Evolutionary conservation across 768 basidiomycete species (phyloP), one percentile per base, ranked within the genome.

Genomic region (Russula ochroleuca): DNA sequence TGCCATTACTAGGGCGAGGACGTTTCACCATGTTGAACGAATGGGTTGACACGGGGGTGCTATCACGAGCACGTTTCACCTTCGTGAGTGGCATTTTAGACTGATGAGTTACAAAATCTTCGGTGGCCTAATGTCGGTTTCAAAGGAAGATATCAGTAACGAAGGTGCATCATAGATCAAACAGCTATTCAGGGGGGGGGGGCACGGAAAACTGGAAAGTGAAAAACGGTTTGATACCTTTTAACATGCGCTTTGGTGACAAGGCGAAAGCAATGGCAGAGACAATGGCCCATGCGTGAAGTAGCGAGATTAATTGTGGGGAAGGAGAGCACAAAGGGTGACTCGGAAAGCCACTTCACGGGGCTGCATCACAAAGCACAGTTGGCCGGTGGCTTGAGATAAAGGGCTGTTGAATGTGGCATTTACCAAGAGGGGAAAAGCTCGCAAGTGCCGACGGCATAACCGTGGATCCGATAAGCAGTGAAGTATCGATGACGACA

Each of bases 341-440:
- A 48, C 15, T 21, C 3, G 2, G 17, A 53, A 31, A 19, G 52
- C 21, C 43, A 64, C 51, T 54, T 38, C 50, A 31, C 50, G 31
- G 23, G 41, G 41, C 19, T 31, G 50, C 31, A 28, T 31, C 7
- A 53, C 45, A 64, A 38, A 23, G 37, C 25, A 4, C 43, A 23
- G n/a, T 33, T 33, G 37, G 38, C 58, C 23, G 15, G 21, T 40
- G 13, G 11, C 35, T 11, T 6, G n/a, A 47, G 9, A 21, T 47
- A n/a, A 38, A 23, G 33, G 47, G 35, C 31, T 49, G 45, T 59
- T 58, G 58, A 54, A 23, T 64, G 63, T 64, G 58, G 51, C 25
- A 5, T n/a, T 53, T 31, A 25, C 33, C 5, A 28, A 54, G 10
- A 6, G 37, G 37, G 23, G 9, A 35, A 58, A 55, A n/a, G 31